phyloP scores from a whole-genome alignment of 148 eudicot species.

The Fagopyrum homotropicum region DNA sequence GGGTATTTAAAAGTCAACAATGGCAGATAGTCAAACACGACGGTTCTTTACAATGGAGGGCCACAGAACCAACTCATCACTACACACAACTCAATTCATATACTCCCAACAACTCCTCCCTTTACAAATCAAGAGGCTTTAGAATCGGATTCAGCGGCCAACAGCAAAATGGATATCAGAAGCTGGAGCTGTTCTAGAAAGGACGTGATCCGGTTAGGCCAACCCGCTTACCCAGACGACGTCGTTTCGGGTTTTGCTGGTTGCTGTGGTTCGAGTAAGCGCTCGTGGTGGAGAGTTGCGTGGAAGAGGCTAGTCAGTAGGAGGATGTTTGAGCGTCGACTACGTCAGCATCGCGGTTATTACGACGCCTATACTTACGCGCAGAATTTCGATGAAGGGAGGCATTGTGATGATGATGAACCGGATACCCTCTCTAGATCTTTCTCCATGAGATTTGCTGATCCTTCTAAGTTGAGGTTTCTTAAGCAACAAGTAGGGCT shows the following conservation, averaged over 20 bases:
- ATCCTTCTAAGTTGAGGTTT: slow-evolving; percentile 23
- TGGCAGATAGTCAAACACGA: too few relatives aligned
- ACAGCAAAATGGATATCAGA: neutral
- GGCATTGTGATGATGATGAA: slow-evolving; percentile 30
- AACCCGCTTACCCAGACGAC: neutral
- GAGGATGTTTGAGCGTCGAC: neutral
- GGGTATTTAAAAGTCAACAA: too few relatives aligned
- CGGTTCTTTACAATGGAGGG: too few relatives aligned
- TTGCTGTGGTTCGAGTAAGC: neutral
- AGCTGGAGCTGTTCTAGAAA: neutral
- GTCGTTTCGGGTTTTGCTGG: neutral
- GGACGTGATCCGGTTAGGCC: neutral
- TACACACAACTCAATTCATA: too few relatives aligned
- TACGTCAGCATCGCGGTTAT: neutral
- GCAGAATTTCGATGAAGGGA: slow-evolving; percentile 48
- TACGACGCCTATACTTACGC: slow-evolving; percentile 44
- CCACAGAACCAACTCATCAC: too few relatives aligned
- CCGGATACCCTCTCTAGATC: slow-evolving; percentile 34
- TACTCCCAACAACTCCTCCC: too few relatives aligned
- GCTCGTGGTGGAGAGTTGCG: neutral
- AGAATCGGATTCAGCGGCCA: too few relatives aligned
- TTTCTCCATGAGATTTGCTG: slow-evolving; percentile 47
- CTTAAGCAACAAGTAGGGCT: neutral
- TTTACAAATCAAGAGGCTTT: too few relatives aligned
- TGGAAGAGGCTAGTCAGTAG: neutral